Percentiles rank a stretch among this genome's conserved stretches.
phyloP scores from a whole-genome alignment of 2,329 filamentous ascomycete species.

The Paecilomyces sp. region DNA sequence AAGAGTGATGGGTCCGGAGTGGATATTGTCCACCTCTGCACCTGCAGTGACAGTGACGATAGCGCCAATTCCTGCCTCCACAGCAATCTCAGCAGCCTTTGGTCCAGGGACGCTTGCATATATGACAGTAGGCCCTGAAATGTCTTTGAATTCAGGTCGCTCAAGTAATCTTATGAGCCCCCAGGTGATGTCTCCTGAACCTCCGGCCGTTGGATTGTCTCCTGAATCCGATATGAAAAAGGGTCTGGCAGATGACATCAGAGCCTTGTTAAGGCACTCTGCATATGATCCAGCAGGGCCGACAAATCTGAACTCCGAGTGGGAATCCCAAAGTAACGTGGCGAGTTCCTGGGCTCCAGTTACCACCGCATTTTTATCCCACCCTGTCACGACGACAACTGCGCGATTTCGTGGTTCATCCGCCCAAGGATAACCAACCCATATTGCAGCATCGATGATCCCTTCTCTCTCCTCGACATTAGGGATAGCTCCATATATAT shows the following conservation, averaged over 20 bases:
- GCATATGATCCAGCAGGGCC: slow-evolving; percentile 43
- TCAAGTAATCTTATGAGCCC: slow-evolving; percentile 40
- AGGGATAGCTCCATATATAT: slow-evolving; percentile 44
- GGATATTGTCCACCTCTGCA: slow-evolving; percentile 43
- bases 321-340: slow-evolving; percentile 41
- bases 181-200: slow-evolving; percentile 50
- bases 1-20: slow-evolving; percentile 44
- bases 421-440: slow-evolving; percentile 52
- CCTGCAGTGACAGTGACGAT: slow-evolving; percentile 46
- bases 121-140: slow-evolving; percentile 37
- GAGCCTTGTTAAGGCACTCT: slow-evolving; percentile 42
- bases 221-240: slow-evolving; percentile 52
- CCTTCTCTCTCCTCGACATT: slow-evolving; percentile 34
- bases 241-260: slow-evolving; percentile 34
- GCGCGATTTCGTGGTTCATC: slow-evolving; percentile 49
- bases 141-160: slow-evolving; percentile 37
- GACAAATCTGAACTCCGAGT: slow-evolving; percentile 45
- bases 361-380: slow-evolving; percentile 35
- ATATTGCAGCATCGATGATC: slow-evolving; percentile 47
- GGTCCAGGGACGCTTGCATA: slow-evolving; percentile 49
- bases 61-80: slow-evolving; percentile 40
- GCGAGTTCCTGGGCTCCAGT: slow-evolving; percentile 41
- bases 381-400: slow-evolving; percentile 45
- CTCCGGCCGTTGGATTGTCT: slow-evolving; percentile 50
- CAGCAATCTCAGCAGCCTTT: slow-evolving; percentile 34